A percentile compares a stretch with the other conserved stretches of the same genome.
These are phyloP conservation scores for Trametes punicea DNA, from an alignment of 768 basidiomycete species.

Conservation along the genomic window DNA sequence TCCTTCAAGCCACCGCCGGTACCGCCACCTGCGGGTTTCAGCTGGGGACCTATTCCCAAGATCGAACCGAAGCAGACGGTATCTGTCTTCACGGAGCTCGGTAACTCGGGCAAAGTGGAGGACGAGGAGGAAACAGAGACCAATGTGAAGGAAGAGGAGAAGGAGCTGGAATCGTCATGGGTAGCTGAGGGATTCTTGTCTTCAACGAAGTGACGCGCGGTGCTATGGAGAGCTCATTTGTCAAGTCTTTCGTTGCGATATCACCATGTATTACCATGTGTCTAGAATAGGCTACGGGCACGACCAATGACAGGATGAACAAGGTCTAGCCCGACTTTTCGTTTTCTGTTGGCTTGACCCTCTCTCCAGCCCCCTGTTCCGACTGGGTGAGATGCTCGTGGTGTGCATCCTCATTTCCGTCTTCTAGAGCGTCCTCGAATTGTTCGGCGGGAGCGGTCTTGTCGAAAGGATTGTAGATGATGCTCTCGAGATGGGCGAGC, in stretches of 20 bases:
- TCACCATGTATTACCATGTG: conserved; percentile 7
- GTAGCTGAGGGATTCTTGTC: conserved; percentile 19
- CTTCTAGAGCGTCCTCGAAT: conserved; percentile 17
- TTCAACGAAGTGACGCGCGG: neutral
- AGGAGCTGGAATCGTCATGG: conserved; percentile 12
- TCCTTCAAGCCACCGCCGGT: conserved; percentile 8
- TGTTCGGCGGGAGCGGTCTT: conserved; percentile 6
- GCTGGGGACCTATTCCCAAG: conserved; percentile 62
- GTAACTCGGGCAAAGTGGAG: neutral
- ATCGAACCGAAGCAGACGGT: conserved; percentile 21
- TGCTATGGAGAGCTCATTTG: neutral
- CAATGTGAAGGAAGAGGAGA: conserved; percentile 6
- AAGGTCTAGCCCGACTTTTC: neutral
- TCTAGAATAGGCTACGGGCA: conserved; percentile 11
- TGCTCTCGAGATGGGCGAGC: conserved; percentile 77
- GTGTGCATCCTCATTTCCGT: neutral
- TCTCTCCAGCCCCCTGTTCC: neutral
- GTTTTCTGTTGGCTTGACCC: neutral
- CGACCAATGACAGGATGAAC: neutral
- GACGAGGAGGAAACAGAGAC: neutral
- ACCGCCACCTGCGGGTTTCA: conserved; percentile 37
- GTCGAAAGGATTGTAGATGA: conserved; percentile 58
- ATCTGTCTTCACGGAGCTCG: conserved; percentile 7
- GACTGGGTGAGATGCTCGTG: neutral
- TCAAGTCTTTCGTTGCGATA: neutral